Evolutionary conservation across 495 filamentous ascomycete species (phyloP), one percentile per base, ranked within the genome.

Genomic region (Paragyromitra xinjiangensis): DNA sequence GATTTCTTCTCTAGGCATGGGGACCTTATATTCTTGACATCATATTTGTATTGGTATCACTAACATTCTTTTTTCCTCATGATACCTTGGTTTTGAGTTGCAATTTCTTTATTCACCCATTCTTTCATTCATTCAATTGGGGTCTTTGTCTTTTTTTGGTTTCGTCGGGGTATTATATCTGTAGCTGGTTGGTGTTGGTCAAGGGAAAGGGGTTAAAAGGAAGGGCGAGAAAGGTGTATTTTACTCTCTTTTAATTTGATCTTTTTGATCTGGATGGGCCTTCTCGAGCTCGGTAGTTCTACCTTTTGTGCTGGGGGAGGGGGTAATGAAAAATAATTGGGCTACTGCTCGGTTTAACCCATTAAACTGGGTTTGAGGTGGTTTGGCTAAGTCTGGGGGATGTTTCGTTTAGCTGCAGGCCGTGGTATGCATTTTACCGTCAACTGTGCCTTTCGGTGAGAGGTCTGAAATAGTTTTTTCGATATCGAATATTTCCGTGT

Each of bases 191-290:
- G 40, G 74, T 77, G 74, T 73, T 77, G 29, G 69, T 56, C 66
- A 77, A 50, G 26, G 61, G 6, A 65, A 76, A 44, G 58, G 29
- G 58, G 58, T 37, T n/a, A 61, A 61, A 53, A 53, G 34, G 64
- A 26, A 16, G 48, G 70, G 40, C 22, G 14, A 45, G 26, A 22
- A 51, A 44, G 74, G 69, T 76, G 73, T 76, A 76, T 26, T 76
- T 71, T 64, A 72, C 73, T 66, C 73, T 71, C 73, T 66, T 73
- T 77, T 73, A 73, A 73, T 77, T 64, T 65, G 63, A 67, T 42
- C 48, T 65, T 73, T 56, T 73, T 48, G 24, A 73, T 50, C 48
- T 64, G 14, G n/a, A 24, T 56, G 22, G 40, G 24, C 51, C 16
- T 58, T 19, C 45, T 39, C 53, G 1, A 9, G 26, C 45, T 59